Conservation (phyloP, 192 early-diverging fungal genomes). For the Globomyces pollinis-pini region DNA sequence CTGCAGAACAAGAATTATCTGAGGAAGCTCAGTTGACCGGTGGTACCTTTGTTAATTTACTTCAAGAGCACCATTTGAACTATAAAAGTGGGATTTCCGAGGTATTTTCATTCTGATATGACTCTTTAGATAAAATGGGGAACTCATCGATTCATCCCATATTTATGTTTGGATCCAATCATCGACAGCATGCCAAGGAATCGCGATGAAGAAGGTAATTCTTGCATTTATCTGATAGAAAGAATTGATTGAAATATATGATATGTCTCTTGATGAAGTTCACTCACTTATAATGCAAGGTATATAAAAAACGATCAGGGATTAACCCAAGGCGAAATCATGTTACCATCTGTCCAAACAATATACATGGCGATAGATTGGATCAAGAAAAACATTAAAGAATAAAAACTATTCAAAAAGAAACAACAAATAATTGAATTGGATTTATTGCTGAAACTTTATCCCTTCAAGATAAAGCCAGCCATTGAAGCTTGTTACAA, state of each 20-base stretch:
- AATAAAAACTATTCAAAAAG: too few relatives aligned
- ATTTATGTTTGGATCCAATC: conserved; percentile 39
- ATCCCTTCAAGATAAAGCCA: too few relatives aligned
- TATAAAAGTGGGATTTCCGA: too few relatives aligned
- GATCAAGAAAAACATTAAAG: conserved; percentile 24
- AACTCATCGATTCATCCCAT: conserved; percentile 50
- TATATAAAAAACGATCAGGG: too few relatives aligned
- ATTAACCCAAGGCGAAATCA: conserved; percentile 32
- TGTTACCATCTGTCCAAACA: conserved; percentile 45
- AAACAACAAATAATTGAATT: too few relatives aligned
- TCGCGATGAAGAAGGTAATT: conserved; percentile 38
- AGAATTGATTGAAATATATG: conserved; percentile 34
- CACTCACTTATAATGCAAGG: too few relatives aligned
- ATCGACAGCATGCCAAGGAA: conserved; percentile 26
- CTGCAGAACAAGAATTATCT: conserved; percentile 46
- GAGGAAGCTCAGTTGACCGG: conserved; percentile 49
- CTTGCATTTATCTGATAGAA: conserved; percentile 4
- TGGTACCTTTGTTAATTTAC: conserved; percentile 39
- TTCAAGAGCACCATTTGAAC: conserved; percentile 27
- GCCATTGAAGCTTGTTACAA: too few relatives aligned
- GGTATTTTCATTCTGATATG: neutral
- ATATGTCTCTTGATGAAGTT: conserved; percentile 24
- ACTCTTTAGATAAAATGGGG: conserved; percentile 49
- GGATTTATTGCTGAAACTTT: too few relatives aligned
- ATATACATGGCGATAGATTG: conserved; percentile 40